Evolutionary conservation across 2,329 filamentous ascomycete species (phyloP), one percentile per base, ranked within the genome.

Genomic region (Aspergillus cejpii): DNA sequence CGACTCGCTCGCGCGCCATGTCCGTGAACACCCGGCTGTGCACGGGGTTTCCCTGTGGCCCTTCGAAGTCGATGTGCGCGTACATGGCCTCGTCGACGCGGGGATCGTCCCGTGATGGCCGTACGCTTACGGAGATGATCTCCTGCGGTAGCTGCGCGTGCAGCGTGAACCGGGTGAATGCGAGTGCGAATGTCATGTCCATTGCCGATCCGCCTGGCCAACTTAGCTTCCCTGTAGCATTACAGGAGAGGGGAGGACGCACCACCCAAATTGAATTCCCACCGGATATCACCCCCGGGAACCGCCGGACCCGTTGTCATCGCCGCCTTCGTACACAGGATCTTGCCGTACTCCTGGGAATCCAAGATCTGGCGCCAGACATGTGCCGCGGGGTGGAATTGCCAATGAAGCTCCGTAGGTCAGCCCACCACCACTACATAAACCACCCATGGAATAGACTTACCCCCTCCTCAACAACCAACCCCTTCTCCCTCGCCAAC

Each of bases 381-480:
- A 49, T 66, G 62, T 45, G 67, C 64, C 0, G 67, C 63, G 0
- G 70, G 70, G 51, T 72, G 67, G 51, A 72, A 71, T 38, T 67
- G 65, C 59, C 68, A 71, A 47, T 71, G 68, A 43, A 59, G 56
- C 51, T 59, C 17, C 27, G 2, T 15, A 7, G 10, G 19, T 19
- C 24, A 29, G 15, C n/a, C 24, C 6, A 37, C 14, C 20, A 7
- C 19, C 6, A 21, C 11, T 12, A 5, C 23, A 2, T 6, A 20
- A 23, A n/a, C 2, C n/a, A n/a, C n/a, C n/a, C n/a, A 29, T 12
- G 33, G 26, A 31, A 10, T 27, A 5, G 42, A 33, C 39, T 14
- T 33, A 47, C 44, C 68, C 76, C 76, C 59, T 80, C 77, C 8
- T 78, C 64, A 5, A 77, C 56, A 2, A 78, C 65, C 0, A 73